Base-by-base conservation (phyloP, 768 basidiomycete species). In the Collybia nuda region DNA sequence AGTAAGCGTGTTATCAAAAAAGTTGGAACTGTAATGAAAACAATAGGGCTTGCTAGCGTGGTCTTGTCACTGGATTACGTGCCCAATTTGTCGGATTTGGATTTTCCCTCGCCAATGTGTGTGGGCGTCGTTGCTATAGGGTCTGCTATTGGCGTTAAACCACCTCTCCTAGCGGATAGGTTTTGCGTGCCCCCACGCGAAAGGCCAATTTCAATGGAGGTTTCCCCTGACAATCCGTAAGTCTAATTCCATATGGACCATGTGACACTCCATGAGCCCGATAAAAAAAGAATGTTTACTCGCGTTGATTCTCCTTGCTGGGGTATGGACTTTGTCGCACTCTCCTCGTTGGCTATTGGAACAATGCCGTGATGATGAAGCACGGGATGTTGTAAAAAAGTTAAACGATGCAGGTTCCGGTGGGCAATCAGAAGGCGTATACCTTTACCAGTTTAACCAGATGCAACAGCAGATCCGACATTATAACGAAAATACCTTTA, bases 41-140 rank as follows among this genome's bases (percentile, higher is more conserved):
- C 24, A 26, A 24, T 17, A n/a, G 26, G 36, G 18, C 29, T n/a
- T 7, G 21, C 42, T n/a, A 53, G 52, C 48, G 47, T 35, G 52
- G 47, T 43, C 52, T 53, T 0, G 48, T 53, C 22, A 53, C 42
- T 26, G 52, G 52, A 17, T 36, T 53, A n/a, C 52, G 49, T 17
- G 52, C 47, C 5, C 47, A 49, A 43, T 45, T 53, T 21, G 43
- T 44, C 17, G 48, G 42, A 18, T 29, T 53, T 21, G 47, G 52
- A 14, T 53, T 49, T 41, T 40, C 43, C 8, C 9, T 53, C 23
- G 41, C 52, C 6, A 49, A 49, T 23, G 52, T 53, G 26, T 37
- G 14, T 19, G 7, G 3, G 7, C 7, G 7, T 26, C 24, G 24
- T 7, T 3, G 7, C 4, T 7, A 26, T 7, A 26, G 24, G 24